A percentile compares a stretch with the other conserved stretches of the same genome.
These are phyloP conservation scores for Quercus phellos DNA, from an alignment of 331 rosid species.

Conservation along the genomic window DNA sequence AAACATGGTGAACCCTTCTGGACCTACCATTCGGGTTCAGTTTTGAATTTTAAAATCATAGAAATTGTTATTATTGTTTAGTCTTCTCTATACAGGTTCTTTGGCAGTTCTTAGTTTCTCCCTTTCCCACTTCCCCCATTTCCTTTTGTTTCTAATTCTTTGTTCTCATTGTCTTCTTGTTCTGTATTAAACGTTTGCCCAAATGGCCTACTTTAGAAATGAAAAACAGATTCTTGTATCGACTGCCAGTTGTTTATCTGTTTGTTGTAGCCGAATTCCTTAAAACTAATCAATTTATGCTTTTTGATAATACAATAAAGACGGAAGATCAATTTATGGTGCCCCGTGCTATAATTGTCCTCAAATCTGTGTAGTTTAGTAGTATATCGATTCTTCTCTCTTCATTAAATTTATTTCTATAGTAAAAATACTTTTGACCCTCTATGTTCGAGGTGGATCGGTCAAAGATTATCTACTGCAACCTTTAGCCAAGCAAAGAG, in stretches of 20 bases:
- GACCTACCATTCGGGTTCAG: constrained; percentile 28
- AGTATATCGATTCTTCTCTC: no score
- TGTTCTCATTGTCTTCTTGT: background rate
- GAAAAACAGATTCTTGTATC: constrained; percentile 23
- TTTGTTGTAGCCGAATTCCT: background rate
- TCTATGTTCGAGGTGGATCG: no score
- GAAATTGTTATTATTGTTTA: constrained; percentile 26
- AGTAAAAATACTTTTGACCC: no score
- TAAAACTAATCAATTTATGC: background rate
- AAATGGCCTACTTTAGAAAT: constrained; percentile 18
- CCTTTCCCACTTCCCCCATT: background rate
- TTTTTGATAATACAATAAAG: background rate
- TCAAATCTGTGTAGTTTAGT: no score
- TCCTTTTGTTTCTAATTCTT: background rate
- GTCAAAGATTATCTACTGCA: no score
- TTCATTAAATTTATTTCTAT: no score
- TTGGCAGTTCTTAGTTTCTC: constrained; percentile 21
- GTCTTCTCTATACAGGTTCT: constrained; percentile 37
- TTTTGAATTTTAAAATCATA: constrained; percentile 29
- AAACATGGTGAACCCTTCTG: constrained; percentile 11
- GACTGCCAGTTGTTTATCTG: background rate
- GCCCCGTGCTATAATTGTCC: background rate
- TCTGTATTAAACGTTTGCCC: constrained; percentile 30
- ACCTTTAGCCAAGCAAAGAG: no score
- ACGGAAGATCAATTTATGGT: background rate